Evolutionary conservation across 345 rosid species (phyloP).

Genomic region (Rhizophora apiculata): DNA sequence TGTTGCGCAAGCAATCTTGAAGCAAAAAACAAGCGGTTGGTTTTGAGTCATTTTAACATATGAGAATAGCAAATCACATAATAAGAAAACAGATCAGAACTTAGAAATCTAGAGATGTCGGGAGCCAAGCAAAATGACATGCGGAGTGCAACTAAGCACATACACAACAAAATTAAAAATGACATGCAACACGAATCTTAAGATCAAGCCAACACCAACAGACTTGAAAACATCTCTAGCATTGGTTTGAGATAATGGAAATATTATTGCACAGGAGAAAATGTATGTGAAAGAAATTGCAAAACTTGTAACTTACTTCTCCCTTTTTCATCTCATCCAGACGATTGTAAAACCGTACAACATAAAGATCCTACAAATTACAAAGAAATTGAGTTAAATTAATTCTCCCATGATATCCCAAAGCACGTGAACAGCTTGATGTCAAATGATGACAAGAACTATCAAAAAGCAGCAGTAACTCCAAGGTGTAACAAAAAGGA

Average conservation of each 20-base stretch:
- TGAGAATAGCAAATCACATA: background rate
- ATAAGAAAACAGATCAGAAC: background rate
- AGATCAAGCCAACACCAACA: too few relatives aligned
- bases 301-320: constrained; percentile 58
- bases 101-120: background rate
- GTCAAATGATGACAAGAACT: background rate
- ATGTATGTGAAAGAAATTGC: background rate
- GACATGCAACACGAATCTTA: too few relatives aligned
- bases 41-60: constrained; percentile 5
- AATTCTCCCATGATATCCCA: background rate
- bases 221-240: background rate
- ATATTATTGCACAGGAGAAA: background rate
- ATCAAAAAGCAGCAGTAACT: background rate
- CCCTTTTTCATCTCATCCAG: constrained; percentile 86
- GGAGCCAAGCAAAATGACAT: background rate
- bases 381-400: background rate
- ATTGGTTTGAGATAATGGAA: background rate
- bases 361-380: constrained; percentile 67
- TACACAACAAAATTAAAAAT: too few relatives aligned
- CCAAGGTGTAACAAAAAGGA: background rate
- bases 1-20: constrained; percentile 84
- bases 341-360: constrained; percentile 64
- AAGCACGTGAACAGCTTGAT: background rate
- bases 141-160: too few relatives aligned
- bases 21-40: constrained; percentile 26